Conservation (phyloP, 129 eudicot genomes). For the Oenanthe sinensis region DNA sequence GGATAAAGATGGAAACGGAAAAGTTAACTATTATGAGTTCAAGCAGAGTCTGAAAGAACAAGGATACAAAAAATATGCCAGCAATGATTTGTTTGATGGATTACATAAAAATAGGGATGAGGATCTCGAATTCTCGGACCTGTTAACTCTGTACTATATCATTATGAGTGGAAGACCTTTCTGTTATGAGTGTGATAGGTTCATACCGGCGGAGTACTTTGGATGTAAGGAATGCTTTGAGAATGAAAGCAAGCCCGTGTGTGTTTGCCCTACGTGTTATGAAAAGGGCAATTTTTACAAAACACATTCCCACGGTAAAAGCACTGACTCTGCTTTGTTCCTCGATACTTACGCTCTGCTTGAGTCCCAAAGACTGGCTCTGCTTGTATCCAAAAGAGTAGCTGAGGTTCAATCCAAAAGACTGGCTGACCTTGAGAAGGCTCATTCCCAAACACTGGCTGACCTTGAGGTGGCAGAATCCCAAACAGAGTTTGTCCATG, state of each 20-base stretch:
- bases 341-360: slow-evolving; percentile 37
- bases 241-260: too few relatives aligned
- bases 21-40: slow-evolving; percentile 33
- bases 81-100: slow-evolving; percentile 22
- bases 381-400: too few relatives aligned
- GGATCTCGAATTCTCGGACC: slow-evolving; percentile 35
- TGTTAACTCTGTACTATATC: slow-evolving; percentile 42
- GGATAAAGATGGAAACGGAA: background rate
- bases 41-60: slow-evolving; percentile 25
- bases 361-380: slow-evolving; percentile 24
- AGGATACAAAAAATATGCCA: slow-evolving; percentile 25
- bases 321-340: too few relatives aligned
- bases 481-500: too few relatives aligned
- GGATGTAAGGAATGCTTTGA: slow-evolving; percentile 36
- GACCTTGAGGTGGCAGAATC: too few relatives aligned
- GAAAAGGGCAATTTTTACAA: too few relatives aligned
- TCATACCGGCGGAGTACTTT: slow-evolving; percentile 29
- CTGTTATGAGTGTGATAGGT: slow-evolving; percentile 27
- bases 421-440: too few relatives aligned
- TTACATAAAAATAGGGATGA: slow-evolving; percentile 28
- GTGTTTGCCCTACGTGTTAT: too few relatives aligned
- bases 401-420: too few relatives aligned
- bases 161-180: slow-evolving; percentile 47
- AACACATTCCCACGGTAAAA: too few relatives aligned
- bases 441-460: too few relatives aligned